phyloP scores from a whole-genome alignment of 345 rosid species.

The Melaleuca quinquenervia region DNA sequence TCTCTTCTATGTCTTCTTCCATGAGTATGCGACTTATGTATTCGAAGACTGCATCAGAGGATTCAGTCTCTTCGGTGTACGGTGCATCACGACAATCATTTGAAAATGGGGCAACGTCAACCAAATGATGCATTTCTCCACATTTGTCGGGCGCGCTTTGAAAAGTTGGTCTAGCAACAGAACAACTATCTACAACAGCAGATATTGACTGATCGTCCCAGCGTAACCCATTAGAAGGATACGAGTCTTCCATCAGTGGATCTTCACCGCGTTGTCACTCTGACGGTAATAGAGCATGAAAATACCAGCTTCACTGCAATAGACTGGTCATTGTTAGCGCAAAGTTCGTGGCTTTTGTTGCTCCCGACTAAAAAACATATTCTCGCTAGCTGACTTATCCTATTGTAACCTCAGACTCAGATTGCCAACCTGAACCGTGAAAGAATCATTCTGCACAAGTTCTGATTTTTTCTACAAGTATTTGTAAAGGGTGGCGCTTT shows the following conservation, averaged over 20 bases:
- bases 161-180: neutral
- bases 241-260: neutral
- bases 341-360: neutral
- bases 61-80: conserved; percentile 28
- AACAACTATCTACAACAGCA: neutral
- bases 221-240: neutral
- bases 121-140: neutral
- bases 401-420: too few relatives aligned
- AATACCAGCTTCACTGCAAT: neutral
- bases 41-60: conserved; percentile 41
- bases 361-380: neutral
- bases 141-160: neutral
- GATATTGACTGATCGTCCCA: neutral
- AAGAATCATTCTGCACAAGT: neutral
- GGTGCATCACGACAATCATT: neutral
- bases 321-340: neutral
- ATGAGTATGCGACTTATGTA: conserved; percentile 70
- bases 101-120: neutral
- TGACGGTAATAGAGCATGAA: neutral
- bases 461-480: too few relatives aligned
- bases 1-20: conserved; percentile 64
- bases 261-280: neutral
- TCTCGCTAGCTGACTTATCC: neutral
- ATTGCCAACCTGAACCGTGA: too few relatives aligned
- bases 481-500: neutral